Base-by-base conservation (phyloP, 345 rosid species). In the Erysimum cheiranthoides region DNA sequence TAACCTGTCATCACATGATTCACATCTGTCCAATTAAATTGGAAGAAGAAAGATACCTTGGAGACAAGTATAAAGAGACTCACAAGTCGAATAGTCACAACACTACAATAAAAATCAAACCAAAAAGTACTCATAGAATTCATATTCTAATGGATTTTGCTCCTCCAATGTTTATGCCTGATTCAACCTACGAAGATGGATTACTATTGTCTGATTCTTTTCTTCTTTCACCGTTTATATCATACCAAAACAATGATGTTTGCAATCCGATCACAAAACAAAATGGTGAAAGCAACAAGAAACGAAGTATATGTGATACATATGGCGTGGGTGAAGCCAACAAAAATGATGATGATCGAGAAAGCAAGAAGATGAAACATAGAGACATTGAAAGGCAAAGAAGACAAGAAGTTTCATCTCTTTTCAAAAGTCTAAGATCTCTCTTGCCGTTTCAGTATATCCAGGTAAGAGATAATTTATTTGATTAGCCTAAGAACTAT, bases 371-470 rank as follows among this genome's bases (percentile, higher is more conserved):
- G 73, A 42, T 72, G 68, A 78, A 3, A 60, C 81, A 78, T 46
- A 78, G 81, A 72, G 73, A 66, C 17, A 72, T 72, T 50, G 81
- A 78, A 66, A 78, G 77, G 8, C 77, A 71, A 60, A 59, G 81
- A 72, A 78, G 81, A 78, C 40, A 21, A 66, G 77, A 78, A 58
- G 69, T 72, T 50, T 39, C 81, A 58, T 51, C 81, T 60, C 77
- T 78, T 51, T 78, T 78, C 64, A 72, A 78, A 39, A 72, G 10
- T 43, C 40, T 78, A 8, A 72, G 77, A 78, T 11, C 73, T 66
- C 77, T 78, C 39, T 78, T 78, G 73, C 81, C 81, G 50, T 30
- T 72, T 78, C 77, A 72, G 6, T 78, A 78, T 60, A 66, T 78
- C 35, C 60, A 78, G 81, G 81, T 78, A 71, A 31, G 1, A 56